Evolutionary conservation across 192 early-diverging fungal genomes (phyloP), one percentile per base, ranked within the genome.

Genomic region (Coemansia sp.): DNA sequence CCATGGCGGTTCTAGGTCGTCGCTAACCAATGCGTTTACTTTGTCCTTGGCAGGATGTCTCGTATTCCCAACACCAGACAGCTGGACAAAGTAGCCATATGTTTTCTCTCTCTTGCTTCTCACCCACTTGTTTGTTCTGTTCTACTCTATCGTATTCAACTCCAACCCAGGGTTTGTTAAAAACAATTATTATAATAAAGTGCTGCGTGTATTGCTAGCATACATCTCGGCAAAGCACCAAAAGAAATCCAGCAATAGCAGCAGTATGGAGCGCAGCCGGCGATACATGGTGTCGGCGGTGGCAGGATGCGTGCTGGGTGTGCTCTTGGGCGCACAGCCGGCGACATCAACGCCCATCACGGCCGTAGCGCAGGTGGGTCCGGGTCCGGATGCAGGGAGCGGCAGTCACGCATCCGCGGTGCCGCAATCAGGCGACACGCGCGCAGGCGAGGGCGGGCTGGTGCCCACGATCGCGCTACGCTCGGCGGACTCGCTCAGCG

Each of bases 401-500:
- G 22, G 46, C 21, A 50, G 48, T 25, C 48, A 30, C n/a, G 24
- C 48, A 28, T 24, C 47, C 14, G 48, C 18, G 48, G 25, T n/a
- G 11, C 2, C 46, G 11, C 14, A 16, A n/a, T 16, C 35, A 40
- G 14, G 18, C 8, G 44, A 46, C 9, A 8, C 44, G 54, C 54
- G 40, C 31, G 50, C 29, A 24, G 12, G 9, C 16, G 54, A 35
- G 6, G 47, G 27, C 22, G 30, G 25, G 43, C 14, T n/a, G 16
- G 21, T 60, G 11, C 25, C 58, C 7, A 22, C 23, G 11, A 28
- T 22, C 4, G 33, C 33, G 12, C 40, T 60, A 33, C 23, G 58
- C 23, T 57, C 72, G 3, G 52, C 72, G 6, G 76, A 79, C 23
- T 65, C 76, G 16, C 69, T 79, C 40, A 79, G 76, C 56, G 76